These are phyloP conservation scores for Elaeis guineensis DNA, from an alignment of 176 grass and related monocot genomes.

Conservation along the genomic window DNA sequence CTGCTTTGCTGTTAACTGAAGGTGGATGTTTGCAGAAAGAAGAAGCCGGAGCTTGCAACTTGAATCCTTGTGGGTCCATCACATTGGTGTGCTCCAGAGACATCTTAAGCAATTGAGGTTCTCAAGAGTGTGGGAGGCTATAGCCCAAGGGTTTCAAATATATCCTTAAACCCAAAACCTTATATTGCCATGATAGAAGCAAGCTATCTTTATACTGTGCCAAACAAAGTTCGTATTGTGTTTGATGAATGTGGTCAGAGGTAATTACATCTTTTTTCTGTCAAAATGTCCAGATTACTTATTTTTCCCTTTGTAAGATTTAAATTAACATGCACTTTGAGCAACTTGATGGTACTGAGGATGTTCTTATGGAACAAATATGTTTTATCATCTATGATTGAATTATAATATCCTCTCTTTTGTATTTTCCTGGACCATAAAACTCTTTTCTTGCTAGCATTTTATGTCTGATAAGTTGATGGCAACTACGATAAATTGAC, in stretches of 20 bases:
- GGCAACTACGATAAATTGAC: no score
- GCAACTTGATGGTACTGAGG: no score
- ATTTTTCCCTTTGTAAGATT: neutral
- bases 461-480: no score
- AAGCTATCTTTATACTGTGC: conserved; percentile 60
- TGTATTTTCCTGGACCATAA: no score
- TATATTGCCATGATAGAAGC: conserved; percentile 60
- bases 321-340: no score
- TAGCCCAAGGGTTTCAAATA: conserved; percentile 60
- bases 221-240: conserved; percentile 71
- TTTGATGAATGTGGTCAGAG: conserved; percentile 78
- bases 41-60: conserved; percentile 51
- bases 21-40: conserved; percentile 34
- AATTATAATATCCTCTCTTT: no score
- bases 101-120: conserved; percentile 52
- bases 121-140: conserved; percentile 59
- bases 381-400: no score
- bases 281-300: conserved; percentile 1
- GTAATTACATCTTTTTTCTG: conserved; percentile 30
- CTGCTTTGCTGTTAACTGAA: conserved; percentile 12
- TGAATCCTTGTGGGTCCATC: conserved; percentile 72
- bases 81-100: conserved; percentile 58
- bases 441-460: no score
- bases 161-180: conserved; percentile 85
- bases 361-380: no score